Evolutionary conservation across 306 rosid species (phyloP).

Genomic region (Pyrus betulifolia): DNA sequence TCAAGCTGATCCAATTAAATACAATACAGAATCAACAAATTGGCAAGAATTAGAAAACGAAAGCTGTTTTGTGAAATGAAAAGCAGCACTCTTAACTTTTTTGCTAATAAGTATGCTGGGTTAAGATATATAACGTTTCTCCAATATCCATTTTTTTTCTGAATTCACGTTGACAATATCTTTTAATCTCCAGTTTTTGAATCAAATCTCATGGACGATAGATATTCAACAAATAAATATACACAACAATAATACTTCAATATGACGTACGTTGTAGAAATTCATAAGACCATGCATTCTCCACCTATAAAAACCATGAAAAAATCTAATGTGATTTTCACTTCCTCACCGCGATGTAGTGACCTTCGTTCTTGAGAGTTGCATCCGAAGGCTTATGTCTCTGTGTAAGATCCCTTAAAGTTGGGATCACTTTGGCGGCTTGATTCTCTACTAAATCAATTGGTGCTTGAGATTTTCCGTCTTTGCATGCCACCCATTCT

Average conservation of each 20-base stretch:
- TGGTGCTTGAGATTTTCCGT: constrained; percentile 30
- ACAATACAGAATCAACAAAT: not conserved
- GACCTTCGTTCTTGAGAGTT: constrained; percentile 23
- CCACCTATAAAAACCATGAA: not conserved
- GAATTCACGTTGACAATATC: no score
- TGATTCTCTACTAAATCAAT: not conserved
- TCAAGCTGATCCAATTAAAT: constrained; percentile 10
- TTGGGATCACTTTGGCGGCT: not conserved
- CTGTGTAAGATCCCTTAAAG: not conserved
- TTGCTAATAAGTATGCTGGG: not conserved
- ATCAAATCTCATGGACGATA: not conserved
- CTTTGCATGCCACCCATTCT: constrained; percentile 28
- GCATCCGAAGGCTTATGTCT: constrained; percentile 21
- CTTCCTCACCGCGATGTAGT: constrained; percentile 21
- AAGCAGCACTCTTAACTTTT: not conserved
- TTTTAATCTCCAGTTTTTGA: not conserved
- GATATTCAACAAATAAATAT: not conserved
- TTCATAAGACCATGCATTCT: not conserved
- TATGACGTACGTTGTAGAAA: not conserved
- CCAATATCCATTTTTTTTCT: no score
- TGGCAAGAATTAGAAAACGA: not conserved
- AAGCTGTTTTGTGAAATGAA: not conserved
- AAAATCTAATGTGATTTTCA: not conserved
- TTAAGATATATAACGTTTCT: no score
- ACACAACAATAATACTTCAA: no score